Evolutionary conservation across 129 eudicot species (phyloP).

Genomic region (Lactuca sativa): DNA sequence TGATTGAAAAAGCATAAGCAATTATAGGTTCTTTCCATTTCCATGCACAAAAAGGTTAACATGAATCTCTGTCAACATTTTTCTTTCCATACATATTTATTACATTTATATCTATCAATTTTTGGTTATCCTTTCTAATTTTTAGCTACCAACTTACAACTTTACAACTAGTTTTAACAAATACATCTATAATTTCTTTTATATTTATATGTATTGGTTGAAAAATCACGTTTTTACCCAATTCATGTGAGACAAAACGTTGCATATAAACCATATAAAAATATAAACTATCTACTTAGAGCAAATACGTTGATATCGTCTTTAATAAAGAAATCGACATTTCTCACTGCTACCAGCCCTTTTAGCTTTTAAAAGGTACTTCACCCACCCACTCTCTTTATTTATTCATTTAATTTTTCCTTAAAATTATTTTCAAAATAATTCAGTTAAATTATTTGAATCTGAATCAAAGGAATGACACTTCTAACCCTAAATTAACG

Average conservation of each 20-base stretch:
- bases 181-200: background rate
- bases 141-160: no score
- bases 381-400: constrained; percentile 7
- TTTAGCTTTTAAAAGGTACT: constrained; percentile 17
- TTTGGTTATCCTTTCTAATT: no score
- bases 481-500: background rate
- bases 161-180: no score
- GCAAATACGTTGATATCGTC: background rate
- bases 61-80: constrained; percentile 4
- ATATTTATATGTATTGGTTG: background rate
- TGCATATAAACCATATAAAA: background rate
- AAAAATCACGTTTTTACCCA: background rate
- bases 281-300: background rate
- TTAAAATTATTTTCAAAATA: background rate
- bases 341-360: constrained; percentile 4
- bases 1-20: constrained; percentile 23
- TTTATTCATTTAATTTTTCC: background rate
- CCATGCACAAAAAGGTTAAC: constrained; percentile 10
- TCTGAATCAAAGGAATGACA: no score
- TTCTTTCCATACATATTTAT: background rate
- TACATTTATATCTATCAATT: background rate
- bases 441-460: background rate
- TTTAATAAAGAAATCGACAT: background rate
- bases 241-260: background rate
- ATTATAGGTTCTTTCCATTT: constrained; percentile 19